These are phyloP conservation scores for Scutellaria galericulata DNA, from an alignment of 257 asterid genomes.

Conservation along the genomic window DNA sequence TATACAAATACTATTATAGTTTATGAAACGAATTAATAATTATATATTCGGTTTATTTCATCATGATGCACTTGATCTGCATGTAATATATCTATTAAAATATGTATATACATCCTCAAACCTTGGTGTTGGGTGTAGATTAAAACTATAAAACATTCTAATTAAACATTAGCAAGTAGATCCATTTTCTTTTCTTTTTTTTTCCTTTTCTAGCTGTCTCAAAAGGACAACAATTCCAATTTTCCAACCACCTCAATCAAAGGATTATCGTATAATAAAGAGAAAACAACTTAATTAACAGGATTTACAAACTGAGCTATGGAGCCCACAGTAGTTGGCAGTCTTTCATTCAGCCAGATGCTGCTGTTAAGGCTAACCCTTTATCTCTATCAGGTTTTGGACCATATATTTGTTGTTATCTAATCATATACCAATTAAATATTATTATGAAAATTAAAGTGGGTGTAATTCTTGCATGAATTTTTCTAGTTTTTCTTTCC, in stretches of 20 bases:
- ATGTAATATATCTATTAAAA: too few species aligned
- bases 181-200: too few species aligned
- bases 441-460: not conserved
- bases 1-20: too few species aligned
- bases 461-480: constrained; percentile 1
- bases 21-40: too few species aligned
- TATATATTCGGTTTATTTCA: too few species aligned
- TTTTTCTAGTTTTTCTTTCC: not conserved
- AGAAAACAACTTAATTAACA: constrained; percentile 6
- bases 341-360: constrained; percentile 26
- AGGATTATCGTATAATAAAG: not conserved
- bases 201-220: too few species aligned
- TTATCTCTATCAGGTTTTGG: constrained; percentile 12
- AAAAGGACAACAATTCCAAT: not conserved
- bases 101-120: too few species aligned
- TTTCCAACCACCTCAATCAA: constrained; percentile 5
- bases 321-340: constrained; percentile 16
- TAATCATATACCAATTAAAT: not conserved
- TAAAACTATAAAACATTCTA: too few species aligned
- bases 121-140: too few species aligned
- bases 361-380: not conserved
- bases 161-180: too few species aligned
- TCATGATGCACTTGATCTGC: too few species aligned
- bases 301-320: not conserved
- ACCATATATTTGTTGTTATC: constrained; percentile 25